Evolutionary conservation across 2,329 filamentous ascomycete species (phyloP), one percentile per base, ranked within the genome.

Genomic region (Colletotrichum sp.): DNA sequence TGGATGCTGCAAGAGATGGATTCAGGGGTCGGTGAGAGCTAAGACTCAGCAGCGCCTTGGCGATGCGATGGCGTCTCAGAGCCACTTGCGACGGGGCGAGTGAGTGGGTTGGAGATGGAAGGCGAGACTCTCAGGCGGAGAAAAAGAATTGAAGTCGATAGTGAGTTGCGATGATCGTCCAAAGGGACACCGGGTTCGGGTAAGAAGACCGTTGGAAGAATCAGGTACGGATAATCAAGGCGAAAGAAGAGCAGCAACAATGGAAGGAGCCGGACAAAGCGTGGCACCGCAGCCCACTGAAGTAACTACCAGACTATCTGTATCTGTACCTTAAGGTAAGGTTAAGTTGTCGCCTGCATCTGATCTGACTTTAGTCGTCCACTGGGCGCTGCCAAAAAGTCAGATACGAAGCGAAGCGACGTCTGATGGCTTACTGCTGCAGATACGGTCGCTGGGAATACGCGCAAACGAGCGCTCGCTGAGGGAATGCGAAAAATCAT

Each of bases 31-130:
- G 43, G 18, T 34, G n/a, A 68, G 73, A 73, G 69, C 73, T 73
- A 75, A 69, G 73, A 68, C 69, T 68, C 56, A 52, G 21, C 58
- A 75, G 63, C 58, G 69, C 18, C 73, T 75, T 75, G 73, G 73
- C 73, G 70, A 73, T 75, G 69, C 56, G 34, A 73, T 68, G 69
- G 73, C 63, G 56, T 73, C 69, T 75, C 63, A 63, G 21, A 10
- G 65, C 16, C 28, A 63, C 9, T 32, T 63, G n/a, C 13, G n/a
- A 52, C n/a, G 56, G 56, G 56, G 26, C 26, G 18, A 32, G 2
- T 32, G 26, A 18, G 56, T 30, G 58, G 28, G 28, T 32, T 55
- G 16, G 30, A 26, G 13, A 14, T 30, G 62, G 43, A 65, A 7
- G 16, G 28, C 18, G 10, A 32, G 63, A 65, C 63, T 48, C 36